phyloP scores from a whole-genome alignment of 106 monocot species.

The Cymbidium sinense region DNA sequence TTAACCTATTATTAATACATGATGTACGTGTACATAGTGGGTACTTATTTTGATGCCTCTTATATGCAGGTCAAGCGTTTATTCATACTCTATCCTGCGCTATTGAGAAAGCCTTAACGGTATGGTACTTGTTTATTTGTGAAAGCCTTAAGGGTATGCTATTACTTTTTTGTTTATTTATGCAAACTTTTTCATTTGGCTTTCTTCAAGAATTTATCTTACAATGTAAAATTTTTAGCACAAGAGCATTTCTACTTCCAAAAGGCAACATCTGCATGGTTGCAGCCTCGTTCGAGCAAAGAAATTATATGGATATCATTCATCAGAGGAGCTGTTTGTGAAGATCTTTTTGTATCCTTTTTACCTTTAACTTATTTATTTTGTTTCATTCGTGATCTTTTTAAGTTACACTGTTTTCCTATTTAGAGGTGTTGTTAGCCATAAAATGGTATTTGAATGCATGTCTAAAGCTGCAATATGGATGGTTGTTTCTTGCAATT shows the following conservation, averaged over 20 bases:
- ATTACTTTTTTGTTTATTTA: constrained; percentile 3
- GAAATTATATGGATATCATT: constrained; percentile 82
- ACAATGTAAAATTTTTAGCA: constrained; percentile 19
- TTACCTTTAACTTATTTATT: constrained; percentile 1
- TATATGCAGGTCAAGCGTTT: constrained; percentile 43
- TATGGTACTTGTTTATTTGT: constrained; percentile 21
- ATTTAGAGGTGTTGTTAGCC: not conserved
- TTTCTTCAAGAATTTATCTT: not conserved
- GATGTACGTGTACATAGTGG: not conserved
- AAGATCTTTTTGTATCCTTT: constrained; percentile 88
- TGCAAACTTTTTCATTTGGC: not conserved
- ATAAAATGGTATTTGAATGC: not conserved
- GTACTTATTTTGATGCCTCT: not conserved
- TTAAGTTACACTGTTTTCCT: not conserved
- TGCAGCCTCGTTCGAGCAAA: constrained; percentile 83
- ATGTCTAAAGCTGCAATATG: not conserved
- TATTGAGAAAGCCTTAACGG: constrained; percentile 73
- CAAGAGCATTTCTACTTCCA: constrained; percentile 31
- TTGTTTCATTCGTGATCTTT: not conserved
- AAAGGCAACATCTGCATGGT: constrained; percentile 79
- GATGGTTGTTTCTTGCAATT: not conserved
- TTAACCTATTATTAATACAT: not conserved
- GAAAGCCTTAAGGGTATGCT: constrained; percentile 29
- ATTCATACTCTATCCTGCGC: constrained; percentile 39
- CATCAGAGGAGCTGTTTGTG: constrained; percentile 73